Conservation (phyloP, 2,329 filamentous ascomycete species). For the Colletotrichum graminicola region DNA sequence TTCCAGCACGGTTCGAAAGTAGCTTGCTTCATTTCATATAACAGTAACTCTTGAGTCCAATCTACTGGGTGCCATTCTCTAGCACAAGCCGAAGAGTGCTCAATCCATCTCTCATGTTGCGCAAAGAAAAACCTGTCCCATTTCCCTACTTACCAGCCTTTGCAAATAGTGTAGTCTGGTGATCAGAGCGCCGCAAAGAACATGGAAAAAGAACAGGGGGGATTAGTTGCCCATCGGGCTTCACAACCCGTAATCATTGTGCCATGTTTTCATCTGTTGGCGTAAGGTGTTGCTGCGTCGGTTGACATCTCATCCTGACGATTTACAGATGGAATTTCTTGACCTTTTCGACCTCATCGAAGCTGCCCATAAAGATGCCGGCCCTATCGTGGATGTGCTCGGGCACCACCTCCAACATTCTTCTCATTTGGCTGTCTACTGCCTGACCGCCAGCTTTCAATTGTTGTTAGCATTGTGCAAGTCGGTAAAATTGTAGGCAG, state of each 20-base stretch:
- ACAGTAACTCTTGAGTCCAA: background rate
- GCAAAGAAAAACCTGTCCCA: background rate
- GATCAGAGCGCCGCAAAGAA: slow-evolving; percentile 41
- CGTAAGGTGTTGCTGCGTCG: slow-evolving; percentile 9
- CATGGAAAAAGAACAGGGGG: slow-evolving; percentile 3
- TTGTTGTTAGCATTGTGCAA: slow-evolving; percentile 25
- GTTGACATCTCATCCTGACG: background rate
- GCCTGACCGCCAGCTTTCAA: slow-evolving; percentile 87
- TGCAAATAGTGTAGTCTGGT: background rate
- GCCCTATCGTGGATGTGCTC: slow-evolving; percentile 95
- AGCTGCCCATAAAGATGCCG: slow-evolving; percentile 96
- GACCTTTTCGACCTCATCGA: slow-evolving; percentile 95
- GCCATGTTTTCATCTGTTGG: slow-evolving; percentile 5
- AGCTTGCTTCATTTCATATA: background rate
- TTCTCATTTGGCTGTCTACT: slow-evolving; percentile 88
- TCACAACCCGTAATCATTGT: slow-evolving; percentile 17
- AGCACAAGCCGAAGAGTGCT: background rate
- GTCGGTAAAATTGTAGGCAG: background rate
- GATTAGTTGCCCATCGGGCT: slow-evolving; percentile 44
- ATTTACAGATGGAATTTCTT: slow-evolving; percentile 79
- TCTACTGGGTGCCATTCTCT: slow-evolving; percentile 7
- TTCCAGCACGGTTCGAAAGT: background rate
- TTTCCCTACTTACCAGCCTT: background rate
- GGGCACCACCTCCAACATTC: slow-evolving; percentile 90
- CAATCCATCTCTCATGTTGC: background rate